Conservation (phyloP, 495 filamentous ascomycete genomes). For the Hyaloscypha finlandica region DNA sequence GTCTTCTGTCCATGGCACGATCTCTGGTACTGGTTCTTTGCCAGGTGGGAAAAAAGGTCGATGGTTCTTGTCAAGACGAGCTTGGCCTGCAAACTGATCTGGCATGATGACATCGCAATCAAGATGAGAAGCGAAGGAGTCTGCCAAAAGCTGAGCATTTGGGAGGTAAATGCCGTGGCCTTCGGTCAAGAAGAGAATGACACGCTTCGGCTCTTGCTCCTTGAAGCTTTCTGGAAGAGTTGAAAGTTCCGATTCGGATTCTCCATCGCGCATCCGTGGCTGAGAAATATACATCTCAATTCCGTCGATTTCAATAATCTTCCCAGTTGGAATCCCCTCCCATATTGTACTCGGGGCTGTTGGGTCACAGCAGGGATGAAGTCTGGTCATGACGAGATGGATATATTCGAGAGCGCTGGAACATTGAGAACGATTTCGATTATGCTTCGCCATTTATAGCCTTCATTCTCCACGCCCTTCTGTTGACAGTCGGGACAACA, state of each 20-base stretch:
- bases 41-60: slow-evolving; percentile 4
- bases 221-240: background rate
- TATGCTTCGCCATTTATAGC: background rate
- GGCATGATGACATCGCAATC: slow-evolving; percentile 20
- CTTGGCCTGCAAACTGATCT: slow-evolving; percentile 12
- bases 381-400: slow-evolving; percentile 1
- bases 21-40: background rate
- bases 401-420: background rate
- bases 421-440: background rate
- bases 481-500: background rate
- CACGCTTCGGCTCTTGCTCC: background rate
- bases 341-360: slow-evolving; percentile 13
- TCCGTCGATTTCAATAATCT: slow-evolving; percentile 12
- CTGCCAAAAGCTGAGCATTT: slow-evolving; percentile 18
- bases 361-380: slow-evolving; percentile 19
- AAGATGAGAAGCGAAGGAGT: slow-evolving; percentile 19
- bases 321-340: slow-evolving; percentile 13
- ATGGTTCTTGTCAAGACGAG: background rate
- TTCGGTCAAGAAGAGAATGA: slow-evolving; percentile 15
- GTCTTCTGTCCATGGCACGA: background rate
- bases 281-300: slow-evolving; percentile 14
- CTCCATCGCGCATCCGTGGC: background rate
- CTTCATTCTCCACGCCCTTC: background rate
- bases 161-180: slow-evolving; percentile 14
- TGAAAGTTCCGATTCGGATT: background rate